Evolutionary conservation across 495 filamentous ascomycete genomes (phyloP).

Genomic region (Acidomyces sp.): DNA sequence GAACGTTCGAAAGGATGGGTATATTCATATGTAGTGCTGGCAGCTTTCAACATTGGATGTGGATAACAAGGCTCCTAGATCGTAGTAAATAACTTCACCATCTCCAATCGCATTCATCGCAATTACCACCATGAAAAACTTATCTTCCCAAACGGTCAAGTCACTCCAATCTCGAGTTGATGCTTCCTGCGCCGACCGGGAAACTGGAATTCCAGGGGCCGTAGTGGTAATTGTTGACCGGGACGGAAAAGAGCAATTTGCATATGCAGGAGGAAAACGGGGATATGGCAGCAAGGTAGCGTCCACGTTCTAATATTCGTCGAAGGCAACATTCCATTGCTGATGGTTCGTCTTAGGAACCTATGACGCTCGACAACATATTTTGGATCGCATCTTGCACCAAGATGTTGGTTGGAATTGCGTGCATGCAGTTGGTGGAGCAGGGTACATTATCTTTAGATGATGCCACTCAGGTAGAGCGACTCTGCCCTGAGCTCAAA

Average conservation of each 20-base stretch:
- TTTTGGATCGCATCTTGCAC: slow-evolving; percentile 40
- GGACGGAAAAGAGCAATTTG: slow-evolving; percentile 35
- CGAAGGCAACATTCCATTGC: too few relatives aligned
- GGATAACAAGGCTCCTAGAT: too few relatives aligned
- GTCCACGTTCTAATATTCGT: too few relatives aligned
- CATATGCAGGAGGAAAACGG: slow-evolving; percentile 34
- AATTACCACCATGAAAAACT: too few relatives aligned
- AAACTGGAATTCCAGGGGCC: slow-evolving; percentile 32
- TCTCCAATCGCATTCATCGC: too few relatives aligned
- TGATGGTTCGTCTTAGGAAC: slow-evolving; percentile 23
- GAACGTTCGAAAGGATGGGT: too few relatives aligned
- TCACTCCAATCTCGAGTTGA: too few relatives aligned
- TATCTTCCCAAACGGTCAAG: too few relatives aligned
- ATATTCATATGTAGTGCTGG: too few relatives aligned
- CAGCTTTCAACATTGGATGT: too few relatives aligned
- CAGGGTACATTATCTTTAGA: slow-evolving; percentile 39
- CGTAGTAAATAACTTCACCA: too few relatives aligned
- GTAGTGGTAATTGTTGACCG: slow-evolving; percentile 34
- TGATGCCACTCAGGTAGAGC: slow-evolving; percentile 34
- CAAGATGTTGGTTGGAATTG: slow-evolving; percentile 40
- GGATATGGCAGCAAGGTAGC: too few relatives aligned
- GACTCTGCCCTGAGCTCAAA: slow-evolving; percentile 38
- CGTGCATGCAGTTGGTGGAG: slow-evolving; percentile 49
- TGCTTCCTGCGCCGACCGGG: slow-evolving; percentile 1
- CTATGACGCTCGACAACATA: slow-evolving; percentile 39